Evolutionary conservation across 1,284 basidiomycete genomes (phyloP), one percentile per base, ranked within the genome.

Genomic region (Meripilus lineatus): DNA sequence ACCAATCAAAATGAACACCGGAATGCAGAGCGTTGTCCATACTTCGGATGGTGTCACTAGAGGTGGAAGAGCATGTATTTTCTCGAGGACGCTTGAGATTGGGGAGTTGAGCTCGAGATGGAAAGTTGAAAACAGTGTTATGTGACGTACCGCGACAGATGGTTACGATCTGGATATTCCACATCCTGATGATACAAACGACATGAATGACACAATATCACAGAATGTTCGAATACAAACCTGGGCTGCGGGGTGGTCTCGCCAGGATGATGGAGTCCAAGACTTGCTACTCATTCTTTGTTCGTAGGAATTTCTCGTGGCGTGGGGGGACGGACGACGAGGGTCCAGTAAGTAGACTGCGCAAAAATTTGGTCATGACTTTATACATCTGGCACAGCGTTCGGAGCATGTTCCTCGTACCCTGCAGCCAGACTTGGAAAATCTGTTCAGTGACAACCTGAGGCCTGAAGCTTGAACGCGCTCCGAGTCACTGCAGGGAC

Each of bases 41-140:
- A 91, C 92, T 77, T 97, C 93, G 32, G 85, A 81, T 1, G 91
- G 83, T 0, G 91, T 89, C 3, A 96, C 93, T 2, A 97, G 70
- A 10, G 93, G 93, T 10, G 93, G 93, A 4, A 96, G 68, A 11
- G 70, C 72, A 35, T 70, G 67, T 33, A 96, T 79, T 67, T 89
- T 91, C 14, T 65, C 62, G n/a, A 93, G 69, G 1, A 93, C 88
- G 48, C 85, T 90, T 51, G 7, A 5, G 21, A n/a, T 20, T 18
- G 2, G 32, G 4, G 39, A 38, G 20, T 30, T 24, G 15, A 18
- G 25, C 17, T 22, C 5, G 14, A 14, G 25, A 25, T 5, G 20
- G 21, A 4, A n/a, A 15, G 18, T 5, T 18, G 23, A 17, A 30
- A 15, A 37, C 21, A 23, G 10, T 22, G 13, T 20, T 13, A 10